Percentiles rank a stretch among this genome's conserved stretches.
Conservation (phyloP, 345 rosid species). For the Boechera stricta region DNA sequence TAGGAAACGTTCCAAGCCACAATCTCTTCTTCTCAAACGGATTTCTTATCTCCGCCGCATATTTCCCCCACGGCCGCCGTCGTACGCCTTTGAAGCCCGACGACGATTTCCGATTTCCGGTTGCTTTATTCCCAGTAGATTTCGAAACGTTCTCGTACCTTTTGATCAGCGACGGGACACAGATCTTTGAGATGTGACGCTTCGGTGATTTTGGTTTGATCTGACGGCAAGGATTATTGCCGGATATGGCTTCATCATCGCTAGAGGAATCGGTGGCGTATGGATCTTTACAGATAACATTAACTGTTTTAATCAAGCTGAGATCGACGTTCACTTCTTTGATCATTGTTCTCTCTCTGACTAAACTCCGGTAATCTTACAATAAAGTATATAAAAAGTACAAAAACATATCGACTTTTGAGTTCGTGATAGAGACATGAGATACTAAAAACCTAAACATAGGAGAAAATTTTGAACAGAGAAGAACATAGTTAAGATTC, state of each 20-base stretch:
- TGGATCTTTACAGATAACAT: constrained; percentile 30
- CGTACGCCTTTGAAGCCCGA: constrained; percentile 41
- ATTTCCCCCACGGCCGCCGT: constrained; percentile 33
- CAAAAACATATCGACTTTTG: neutral
- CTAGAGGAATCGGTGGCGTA: constrained; percentile 40
- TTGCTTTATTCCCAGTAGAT: neutral
- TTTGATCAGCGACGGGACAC: constrained; percentile 7
- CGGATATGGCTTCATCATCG: constrained; percentile 27
- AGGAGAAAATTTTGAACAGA: neutral
- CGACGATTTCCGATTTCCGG: neutral
- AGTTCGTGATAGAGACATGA: neutral
- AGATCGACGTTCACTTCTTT: constrained; percentile 8
- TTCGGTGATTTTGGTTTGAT: neutral
- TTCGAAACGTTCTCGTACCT: neutral
- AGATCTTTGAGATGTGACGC: constrained; percentile 16
- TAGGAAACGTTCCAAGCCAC: constrained; percentile 45
- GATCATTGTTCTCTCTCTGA: constrained; percentile 1
- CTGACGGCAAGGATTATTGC: neutral
- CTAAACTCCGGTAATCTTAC: constrained; percentile 2
- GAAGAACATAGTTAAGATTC: neutral
- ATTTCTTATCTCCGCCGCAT: constrained; percentile 44
- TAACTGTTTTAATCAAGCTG: constrained; percentile 14
- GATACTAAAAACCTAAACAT: neutral
- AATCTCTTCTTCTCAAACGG: constrained; percentile 33
- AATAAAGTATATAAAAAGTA: neutral